Base-by-base conservation (phyloP, 176 grass and related monocot genomes). In the Saccharum spontaneum region DNA sequence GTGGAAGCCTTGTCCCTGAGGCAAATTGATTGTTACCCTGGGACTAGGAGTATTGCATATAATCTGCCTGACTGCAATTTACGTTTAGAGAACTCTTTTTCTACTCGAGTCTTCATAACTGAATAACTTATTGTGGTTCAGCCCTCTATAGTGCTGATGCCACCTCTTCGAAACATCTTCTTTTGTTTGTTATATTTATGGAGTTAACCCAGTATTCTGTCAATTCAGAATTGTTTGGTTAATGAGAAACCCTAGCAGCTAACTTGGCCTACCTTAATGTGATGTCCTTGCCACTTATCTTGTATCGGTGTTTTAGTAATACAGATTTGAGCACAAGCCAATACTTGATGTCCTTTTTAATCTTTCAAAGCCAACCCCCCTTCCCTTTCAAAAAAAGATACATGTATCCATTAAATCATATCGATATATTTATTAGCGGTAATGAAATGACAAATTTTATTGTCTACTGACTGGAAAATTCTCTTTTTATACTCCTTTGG, bases 141-240 rank as follows among this genome's bases (percentile, higher is more conserved):
- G 79, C 30, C 4, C 15, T 85, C 28, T 0, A 4, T 57, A 4
- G 26, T 37, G 26, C 20, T 60, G 79, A 52, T 9, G 13, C 9
- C 9, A 17, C 26, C 37, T 79, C 14, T 73, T 67, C 0, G 6
- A 67, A 80, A 46, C 15, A 13, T 80, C 6, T 67, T 67, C 15
- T 18, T 24, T 41, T 69, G 45, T 61, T 85, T 12, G 62, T 15
- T 31, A n/a, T 69, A 62, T 10, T 26, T 67, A 10, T 5, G 30
- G 54, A 36, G 15, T 48, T 64, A 28, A 23, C 76, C 50, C 8
- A 71, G 14, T 49, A 72, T 72, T 34, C 60, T 40, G 26, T 44
- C 37, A 76, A 26, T 82, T 57, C 33, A 17, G 41, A 73, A 79
- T 54, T 49, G n/a, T 79, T 84, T 80, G n/a, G 2, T 37, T 75